phyloP scores from a whole-genome alignment of 257 asterid genomes.

The Buddleja alternifolia region DNA sequence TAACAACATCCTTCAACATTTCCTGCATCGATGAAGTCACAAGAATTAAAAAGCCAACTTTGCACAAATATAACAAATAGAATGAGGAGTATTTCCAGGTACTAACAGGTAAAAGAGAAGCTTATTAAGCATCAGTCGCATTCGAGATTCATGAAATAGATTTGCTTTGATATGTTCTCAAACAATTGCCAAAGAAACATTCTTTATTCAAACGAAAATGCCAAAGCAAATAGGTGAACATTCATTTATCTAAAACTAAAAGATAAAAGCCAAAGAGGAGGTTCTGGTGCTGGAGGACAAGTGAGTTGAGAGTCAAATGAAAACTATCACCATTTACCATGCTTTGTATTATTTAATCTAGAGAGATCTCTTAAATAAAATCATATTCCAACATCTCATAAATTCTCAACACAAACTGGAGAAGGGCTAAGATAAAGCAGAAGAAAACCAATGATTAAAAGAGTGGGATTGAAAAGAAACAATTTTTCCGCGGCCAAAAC shows the following conservation, averaged over 20 bases:
- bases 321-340: not conserved
- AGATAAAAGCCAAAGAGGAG: not conserved
- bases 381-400: not conserved
- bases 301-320: not conserved
- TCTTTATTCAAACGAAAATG: not conserved
- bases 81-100: not conserved
- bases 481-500: not conserved
- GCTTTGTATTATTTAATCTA: not conserved
- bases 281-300: too few species aligned
- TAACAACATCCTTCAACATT: constrained; percentile 41
- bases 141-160: not conserved
- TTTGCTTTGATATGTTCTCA: too few species aligned
- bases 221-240: not conserved
- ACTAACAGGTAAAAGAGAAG: not conserved
- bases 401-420: not conserved
- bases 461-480: not conserved
- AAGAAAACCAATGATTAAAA: not conserved
- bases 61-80: not conserved
- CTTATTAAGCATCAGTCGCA: not conserved
- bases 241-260: too few species aligned
- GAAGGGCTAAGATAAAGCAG: not conserved
- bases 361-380: not conserved
- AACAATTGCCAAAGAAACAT: too few species aligned
- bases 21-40: constrained; percentile 3
- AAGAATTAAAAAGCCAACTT: not conserved